A percentile compares a stretch with the other conserved stretches of the same genome.
Evolutionary conservation across 768 basidiomycete species (phyloP).

Genomic region (Collybia mongolica): DNA sequence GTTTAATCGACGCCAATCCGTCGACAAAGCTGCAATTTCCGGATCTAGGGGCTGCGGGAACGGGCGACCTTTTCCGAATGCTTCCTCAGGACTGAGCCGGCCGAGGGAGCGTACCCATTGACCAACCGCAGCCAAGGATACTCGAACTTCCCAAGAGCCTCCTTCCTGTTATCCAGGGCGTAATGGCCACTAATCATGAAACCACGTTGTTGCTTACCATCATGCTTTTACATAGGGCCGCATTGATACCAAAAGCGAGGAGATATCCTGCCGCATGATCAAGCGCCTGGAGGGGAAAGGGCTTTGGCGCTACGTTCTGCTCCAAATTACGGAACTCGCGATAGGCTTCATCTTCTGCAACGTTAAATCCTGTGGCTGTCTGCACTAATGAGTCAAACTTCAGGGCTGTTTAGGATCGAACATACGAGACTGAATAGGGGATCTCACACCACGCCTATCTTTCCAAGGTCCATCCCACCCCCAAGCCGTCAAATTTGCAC

Average conservation of each 20-base stretch:
- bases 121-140: constrained; percentile 56
- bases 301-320: constrained; percentile 6
- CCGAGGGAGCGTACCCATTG: constrained; percentile 59
- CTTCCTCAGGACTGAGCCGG: constrained; percentile 33
- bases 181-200: background rate
- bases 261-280: constrained; percentile 63
- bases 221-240: constrained; percentile 51
- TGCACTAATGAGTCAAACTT: constrained; percentile 71
- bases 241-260: constrained; percentile 56
- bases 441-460: constrained; percentile 46
- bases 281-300: constrained; percentile 56
- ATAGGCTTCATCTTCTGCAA: constrained; percentile 53
- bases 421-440: background rate
- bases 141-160: constrained; percentile 58
- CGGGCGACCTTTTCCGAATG: constrained; percentile 37
- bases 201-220: constrained; percentile 30
- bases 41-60: constrained; percentile 37
- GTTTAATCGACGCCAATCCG: constrained; percentile 23
- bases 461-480: constrained; percentile 60
- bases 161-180: constrained; percentile 41
- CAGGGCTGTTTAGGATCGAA: background rate
- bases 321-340: constrained; percentile 22
- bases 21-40: constrained; percentile 35
- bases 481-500: constrained; percentile 54
- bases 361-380: constrained; percentile 58